These are phyloP conservation scores for Cutaneotrichosporon dermatis DNA, from an alignment of 1,284 basidiomycete species.

Conservation along the genomic window DNA sequence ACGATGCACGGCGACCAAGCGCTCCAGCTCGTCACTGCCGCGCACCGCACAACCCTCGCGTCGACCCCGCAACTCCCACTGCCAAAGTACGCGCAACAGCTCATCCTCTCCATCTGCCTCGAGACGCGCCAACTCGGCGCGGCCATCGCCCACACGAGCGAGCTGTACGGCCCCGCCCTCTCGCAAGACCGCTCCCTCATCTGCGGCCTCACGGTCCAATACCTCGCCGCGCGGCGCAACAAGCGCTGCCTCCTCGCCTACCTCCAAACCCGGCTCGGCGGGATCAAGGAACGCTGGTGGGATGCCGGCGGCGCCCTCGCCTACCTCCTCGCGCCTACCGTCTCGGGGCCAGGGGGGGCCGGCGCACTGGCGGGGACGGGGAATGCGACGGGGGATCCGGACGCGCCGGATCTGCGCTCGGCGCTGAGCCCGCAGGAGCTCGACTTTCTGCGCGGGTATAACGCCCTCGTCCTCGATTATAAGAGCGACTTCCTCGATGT, in stretches of 20 bases:
- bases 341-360: not conserved
- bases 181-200: constrained; percentile 52
- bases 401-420: constrained; percentile 59
- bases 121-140: constrained; percentile 81
- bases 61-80: constrained; percentile 59
- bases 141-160: constrained; percentile 45
- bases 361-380: not conserved
- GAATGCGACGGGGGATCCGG: constrained; percentile 18
- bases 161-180: constrained; percentile 34
- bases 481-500: constrained; percentile 80
- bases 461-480: constrained; percentile 73
- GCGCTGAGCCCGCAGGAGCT: constrained; percentile 85
- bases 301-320: constrained; percentile 83
- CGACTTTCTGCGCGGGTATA: constrained; percentile 81
- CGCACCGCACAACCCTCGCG: constrained; percentile 73
- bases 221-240: constrained; percentile 82
- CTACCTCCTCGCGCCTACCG: constrained; percentile 63
- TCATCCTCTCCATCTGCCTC: constrained; percentile 78
- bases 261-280: constrained; percentile 75
- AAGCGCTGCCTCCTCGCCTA: constrained; percentile 92
- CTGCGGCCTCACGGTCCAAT: constrained; percentile 74
- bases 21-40: constrained; percentile 79
- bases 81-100: constrained; percentile 85
- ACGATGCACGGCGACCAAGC: constrained; percentile 68
- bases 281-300: constrained; percentile 83